Base-by-base conservation (phyloP, 306 rosid genomes). In the Luffa acutangula region DNA sequence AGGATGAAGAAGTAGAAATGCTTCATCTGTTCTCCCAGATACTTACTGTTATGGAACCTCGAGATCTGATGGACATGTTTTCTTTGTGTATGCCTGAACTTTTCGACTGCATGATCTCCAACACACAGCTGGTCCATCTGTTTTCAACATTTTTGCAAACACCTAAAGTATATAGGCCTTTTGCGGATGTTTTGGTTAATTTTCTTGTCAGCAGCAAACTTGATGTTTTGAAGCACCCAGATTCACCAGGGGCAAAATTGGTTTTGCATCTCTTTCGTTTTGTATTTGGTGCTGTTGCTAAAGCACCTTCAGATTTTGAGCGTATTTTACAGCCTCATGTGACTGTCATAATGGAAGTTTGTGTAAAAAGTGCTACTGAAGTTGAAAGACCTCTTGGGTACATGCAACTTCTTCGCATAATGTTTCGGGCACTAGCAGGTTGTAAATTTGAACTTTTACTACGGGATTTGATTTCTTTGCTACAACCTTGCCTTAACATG, bases 31-130 rank as follows among this genome's bases (percentile, higher is more conserved):
- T 96, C 73, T 93, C 98, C 43, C 98, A 96, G 89, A 96, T 96
- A 88, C 86, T 96, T 87, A 92, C 92, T 78, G 90, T 96, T 76
- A 96, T 96, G 99, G 99, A 96, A 81, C 97, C 98, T 76, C 93
- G 99, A 39, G 99, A 96, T 90, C 91, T 96, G 48, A 96, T 96
- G 99, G 99, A 96, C 88, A 93, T 96, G 98, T 93, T 96, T 88
- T 96, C 99, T 2, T 75, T 96, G 88, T 96, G 99, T 79, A 96
- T 96, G 99, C 91, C 99, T 18, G 98, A 96, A 87, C 97, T 96
- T 83, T 93, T 96, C 52, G 98, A 96, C 80, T 91, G 98, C 93
- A 96, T 93, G 99, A 90, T 93, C 67, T 85, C 88, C 80, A 96
- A 96, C 85, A 85, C 91, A 20, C 98, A 96, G 81, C 90, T 96